These are phyloP conservation scores for Ceratobasidium theobromae DNA, from an alignment of 1,284 basidiomycete species.

Conservation along the genomic window DNA sequence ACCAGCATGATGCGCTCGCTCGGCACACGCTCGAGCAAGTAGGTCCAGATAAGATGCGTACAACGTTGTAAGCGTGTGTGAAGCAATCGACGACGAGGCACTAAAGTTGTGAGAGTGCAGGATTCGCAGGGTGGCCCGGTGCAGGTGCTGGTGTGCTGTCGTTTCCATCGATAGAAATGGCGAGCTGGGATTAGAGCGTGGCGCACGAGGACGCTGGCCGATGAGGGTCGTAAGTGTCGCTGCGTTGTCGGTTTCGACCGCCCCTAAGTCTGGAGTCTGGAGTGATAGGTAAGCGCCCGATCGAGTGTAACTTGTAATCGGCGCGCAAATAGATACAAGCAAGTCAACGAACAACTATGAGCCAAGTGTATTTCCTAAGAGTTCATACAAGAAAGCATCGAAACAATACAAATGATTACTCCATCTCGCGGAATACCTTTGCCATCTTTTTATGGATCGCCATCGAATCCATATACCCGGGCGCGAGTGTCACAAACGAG, in stretches of 20 bases:
- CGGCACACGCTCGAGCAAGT: conserved; percentile 62
- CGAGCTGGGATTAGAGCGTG: too few species aligned
- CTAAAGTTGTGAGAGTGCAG: conserved; percentile 74
- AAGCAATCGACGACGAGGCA: conserved; percentile 67
- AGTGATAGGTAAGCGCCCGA: conserved; percentile 13
- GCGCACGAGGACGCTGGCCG: neutral
- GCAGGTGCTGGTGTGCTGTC: conserved; percentile 50
- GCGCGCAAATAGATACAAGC: neutral
- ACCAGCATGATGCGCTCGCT: conserved; percentile 70
- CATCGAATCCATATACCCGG: conserved; percentile 14
- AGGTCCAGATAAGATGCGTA: conserved; percentile 68
- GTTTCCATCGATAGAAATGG: conserved; percentile 20
- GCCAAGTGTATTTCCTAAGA: neutral
- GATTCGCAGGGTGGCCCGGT: conserved; percentile 64
- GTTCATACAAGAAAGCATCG: neutral
- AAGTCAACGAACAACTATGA: neutral
- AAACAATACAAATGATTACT: too few species aligned
- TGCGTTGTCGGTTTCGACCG: conserved; percentile 13
- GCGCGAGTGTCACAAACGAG: neutral
- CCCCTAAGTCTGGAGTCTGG: neutral
- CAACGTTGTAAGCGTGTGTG: conserved; percentile 66
- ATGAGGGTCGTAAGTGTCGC: neutral
- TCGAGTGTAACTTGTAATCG: neutral
- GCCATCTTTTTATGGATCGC: conserved; percentile 4
- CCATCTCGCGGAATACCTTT: neutral